Base-by-base conservation (phyloP, 192 early-diverging fungal genomes). In the Chytriomyces sp. region DNA sequence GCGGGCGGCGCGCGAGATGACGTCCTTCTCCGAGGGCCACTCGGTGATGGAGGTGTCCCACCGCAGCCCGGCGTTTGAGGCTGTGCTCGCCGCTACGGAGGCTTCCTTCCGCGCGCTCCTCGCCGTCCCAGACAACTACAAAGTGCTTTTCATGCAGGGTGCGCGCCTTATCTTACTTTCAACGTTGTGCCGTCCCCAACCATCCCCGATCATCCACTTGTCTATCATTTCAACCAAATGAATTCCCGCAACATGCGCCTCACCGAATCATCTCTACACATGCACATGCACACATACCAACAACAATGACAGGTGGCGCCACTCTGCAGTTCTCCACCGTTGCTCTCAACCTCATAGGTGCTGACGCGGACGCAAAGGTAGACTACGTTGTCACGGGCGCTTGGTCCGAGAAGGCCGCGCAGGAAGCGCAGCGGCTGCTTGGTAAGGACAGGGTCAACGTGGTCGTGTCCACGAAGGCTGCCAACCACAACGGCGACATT, bases 11-110 rank as follows among this genome's bases (percentile, higher is more conserved):
- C 58, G 73, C 19, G 95, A 95, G 55, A 80, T 98, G 49, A 76
- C 93, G 37, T 82, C 96, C 84, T 96, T 91, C 32, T 53, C 82
- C 81, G 89, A 58, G 82, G 85, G 71, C 88, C 90, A 0, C 85
- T 96, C 94, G 0, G 88, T 99, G 57, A 89, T 99, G 89, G 96
- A 98, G 74, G 82, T 99, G 76, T 96, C 94, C 6, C 96, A 99
- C 75, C 93, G 98, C 39, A 93, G 93, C 32, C 86, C 86, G 67
- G 81, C 86, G 8, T 99, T 95, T 69, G 92, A 90, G 41, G 74
- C 75, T 17, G 89, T 96, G 70, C 84, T 94, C 71, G 77, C 82
- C 59, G 81, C 80, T 22, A 91, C 98, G 7, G 90, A 98, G 71
- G 71, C 77, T 2, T 82, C 92, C 26, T 87, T 96, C 52, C 85